phyloP scores from a whole-genome alignment of 148 eudicot genomes.

The Persicaria tinctoria region DNA sequence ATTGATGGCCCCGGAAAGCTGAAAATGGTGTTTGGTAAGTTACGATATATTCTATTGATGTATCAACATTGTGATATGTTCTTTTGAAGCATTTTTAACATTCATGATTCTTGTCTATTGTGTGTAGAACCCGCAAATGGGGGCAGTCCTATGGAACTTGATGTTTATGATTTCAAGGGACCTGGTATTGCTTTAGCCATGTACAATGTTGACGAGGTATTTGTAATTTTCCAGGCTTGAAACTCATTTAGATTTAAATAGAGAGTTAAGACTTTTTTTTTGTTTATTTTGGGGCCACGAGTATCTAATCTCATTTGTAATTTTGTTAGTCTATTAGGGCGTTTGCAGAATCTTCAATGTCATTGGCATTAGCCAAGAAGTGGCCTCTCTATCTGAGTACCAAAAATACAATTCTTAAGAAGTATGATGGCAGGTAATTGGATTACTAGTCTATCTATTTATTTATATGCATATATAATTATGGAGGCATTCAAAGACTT shows the following conservation, averaged over 20 bases:
- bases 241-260: not conserved
- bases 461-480: not conserved
- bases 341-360: slow-evolving; percentile 75
- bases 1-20: slow-evolving; percentile 69
- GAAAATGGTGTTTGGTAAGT: slow-evolving; percentile 66
- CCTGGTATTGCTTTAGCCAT: slow-evolving; percentile 79
- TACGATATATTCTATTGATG: slow-evolving; percentile 4
- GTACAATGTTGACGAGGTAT: slow-evolving; percentile 72
- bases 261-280: not conserved
- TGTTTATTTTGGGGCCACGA: not conserved
- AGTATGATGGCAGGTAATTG: slow-evolving; percentile 72
- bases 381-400: slow-evolving; percentile 78
- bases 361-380: slow-evolving; percentile 55
- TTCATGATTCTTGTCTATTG: slow-evolving; percentile 7
- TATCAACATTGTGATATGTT: not conserved
- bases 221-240: not conserved
- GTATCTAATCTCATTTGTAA: not conserved
- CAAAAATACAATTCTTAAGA: slow-evolving; percentile 68
- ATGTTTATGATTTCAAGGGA: slow-evolving; percentile 64
- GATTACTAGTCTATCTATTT: not conserved
- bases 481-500: not conserved
- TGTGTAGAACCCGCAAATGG: slow-evolving; percentile 57
- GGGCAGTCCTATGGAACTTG: slow-evolving; percentile 39
- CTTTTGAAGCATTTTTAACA: not conserved
- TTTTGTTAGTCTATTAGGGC: slow-evolving; percentile 56